A percentile compares a stretch with the other conserved stretches of the same genome.
Conservation (phyloP, 495 filamentous ascomycete genomes). For the Aspergillus kassunensis region DNA sequence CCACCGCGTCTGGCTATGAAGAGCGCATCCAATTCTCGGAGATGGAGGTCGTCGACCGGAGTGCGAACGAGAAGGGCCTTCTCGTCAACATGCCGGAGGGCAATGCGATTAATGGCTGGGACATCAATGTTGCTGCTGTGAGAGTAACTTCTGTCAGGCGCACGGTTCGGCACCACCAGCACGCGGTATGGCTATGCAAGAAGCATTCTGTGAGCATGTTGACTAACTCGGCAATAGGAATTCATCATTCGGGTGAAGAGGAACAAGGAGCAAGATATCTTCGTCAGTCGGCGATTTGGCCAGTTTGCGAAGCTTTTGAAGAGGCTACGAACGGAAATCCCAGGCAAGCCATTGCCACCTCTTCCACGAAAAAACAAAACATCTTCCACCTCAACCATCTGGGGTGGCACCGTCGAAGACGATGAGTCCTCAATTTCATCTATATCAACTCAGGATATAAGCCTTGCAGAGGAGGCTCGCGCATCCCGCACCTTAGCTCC, state of each 20-base stretch:
- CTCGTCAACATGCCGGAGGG: constrained; percentile 84
- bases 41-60: constrained; percentile 90
- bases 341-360: constrained; percentile 83
- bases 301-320: constrained; percentile 81
- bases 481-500: constrained; percentile 25
- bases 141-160: constrained; percentile 75
- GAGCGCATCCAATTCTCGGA: constrained; percentile 94
- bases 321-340: constrained; percentile 75
- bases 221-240: constrained; percentile 51
- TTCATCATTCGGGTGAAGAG: constrained; percentile 82
- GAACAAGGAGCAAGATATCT: constrained; percentile 64
- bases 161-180: constrained; percentile 84
- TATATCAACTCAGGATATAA: constrained; percentile 56
- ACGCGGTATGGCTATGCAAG: constrained; percentile 61
- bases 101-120: constrained; percentile 89
- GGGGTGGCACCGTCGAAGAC: constrained; percentile 52
- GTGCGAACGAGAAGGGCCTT: constrained; percentile 85
- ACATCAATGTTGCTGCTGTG: constrained; percentile 92
- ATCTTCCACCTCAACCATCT: constrained; percentile 56
- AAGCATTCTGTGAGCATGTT: neutral
- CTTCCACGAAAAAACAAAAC: constrained; percentile 88
- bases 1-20: constrained; percentile 94
- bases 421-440: constrained; percentile 77
- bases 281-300: constrained; percentile 81
- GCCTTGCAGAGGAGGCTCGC: constrained; percentile 22